phyloP scores from a whole-genome alignment of 2,329 filamentous ascomycete genomes.

The Paecilomyces sp. region DNA sequence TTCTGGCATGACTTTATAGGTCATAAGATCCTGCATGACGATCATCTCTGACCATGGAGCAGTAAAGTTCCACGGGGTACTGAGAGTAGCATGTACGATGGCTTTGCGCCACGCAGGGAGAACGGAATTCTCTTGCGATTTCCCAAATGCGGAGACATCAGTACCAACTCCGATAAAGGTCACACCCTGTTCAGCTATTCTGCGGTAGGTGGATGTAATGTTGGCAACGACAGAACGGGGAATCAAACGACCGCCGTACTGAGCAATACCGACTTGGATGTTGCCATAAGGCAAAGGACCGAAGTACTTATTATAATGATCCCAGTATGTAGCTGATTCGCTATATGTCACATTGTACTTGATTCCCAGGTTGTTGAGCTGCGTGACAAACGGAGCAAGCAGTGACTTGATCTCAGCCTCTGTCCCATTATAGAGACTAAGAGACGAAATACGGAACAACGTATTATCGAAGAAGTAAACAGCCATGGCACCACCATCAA shows the following conservation, averaged over 20 bases:
- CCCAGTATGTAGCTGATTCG: slow-evolving; percentile 24
- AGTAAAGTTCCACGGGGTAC: slow-evolving; percentile 30
- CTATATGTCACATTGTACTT: slow-evolving; percentile 19
- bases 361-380: slow-evolving; percentile 30
- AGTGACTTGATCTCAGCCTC: slow-evolving; percentile 36
- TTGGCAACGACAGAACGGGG: slow-evolving; percentile 24
- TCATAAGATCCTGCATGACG: slow-evolving; percentile 30
- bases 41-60: slow-evolving; percentile 30
- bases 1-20: slow-evolving; percentile 30
- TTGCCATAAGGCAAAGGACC: background rate
- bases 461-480: slow-evolving; percentile 47
- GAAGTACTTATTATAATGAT: slow-evolving; percentile 12
- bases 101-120: slow-evolving; percentile 33
- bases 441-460: slow-evolving; percentile 39
- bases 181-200: slow-evolving; percentile 25
- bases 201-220: slow-evolving; percentile 24
- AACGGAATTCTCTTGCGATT: slow-evolving; percentile 31
- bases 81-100: slow-evolving; percentile 27
- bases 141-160: slow-evolving; percentile 29
- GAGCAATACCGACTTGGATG: slow-evolving; percentile 7
- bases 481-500: slow-evolving; percentile 44
- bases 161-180: slow-evolving; percentile 32
- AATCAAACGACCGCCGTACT: slow-evolving; percentile 28
- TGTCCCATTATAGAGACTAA: slow-evolving; percentile 44
- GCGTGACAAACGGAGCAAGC: slow-evolving; percentile 39